Conservation (phyloP, 352 stramenopile genomes). For the Globisporangium rhizosaccharum region DNA sequence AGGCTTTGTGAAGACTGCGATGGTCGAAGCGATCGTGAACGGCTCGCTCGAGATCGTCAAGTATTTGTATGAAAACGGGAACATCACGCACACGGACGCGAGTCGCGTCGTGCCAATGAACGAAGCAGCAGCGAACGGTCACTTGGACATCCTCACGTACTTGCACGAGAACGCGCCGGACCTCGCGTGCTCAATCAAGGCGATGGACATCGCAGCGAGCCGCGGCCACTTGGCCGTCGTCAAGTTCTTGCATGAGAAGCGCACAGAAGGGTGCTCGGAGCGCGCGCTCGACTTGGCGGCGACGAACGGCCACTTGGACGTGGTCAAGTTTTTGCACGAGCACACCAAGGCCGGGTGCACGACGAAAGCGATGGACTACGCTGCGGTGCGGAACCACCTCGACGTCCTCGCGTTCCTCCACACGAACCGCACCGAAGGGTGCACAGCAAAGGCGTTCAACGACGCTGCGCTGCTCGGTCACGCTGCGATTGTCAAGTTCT, state of each 20-base stretch:
- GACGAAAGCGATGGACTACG: conserved; percentile 53
- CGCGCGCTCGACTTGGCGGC: conserved; percentile 29
- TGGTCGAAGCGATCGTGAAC: conserved; percentile 36
- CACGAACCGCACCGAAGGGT: conserved; percentile 45
- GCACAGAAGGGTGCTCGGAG: conserved; percentile 24
- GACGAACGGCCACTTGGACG: conserved; percentile 18
- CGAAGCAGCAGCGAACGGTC: conserved; percentile 27
- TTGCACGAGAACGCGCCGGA: conserved; percentile 23
- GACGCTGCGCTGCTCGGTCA: conserved; percentile 38
- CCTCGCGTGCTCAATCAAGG: conserved; percentile 20
- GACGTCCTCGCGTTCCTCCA: conserved; percentile 48
- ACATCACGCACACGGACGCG: conserved; percentile 33
- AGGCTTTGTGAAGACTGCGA: conserved; percentile 52
- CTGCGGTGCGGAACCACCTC: conserved; percentile 30
- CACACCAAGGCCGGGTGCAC: conserved; percentile 35
- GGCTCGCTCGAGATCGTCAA: conserved; percentile 45
- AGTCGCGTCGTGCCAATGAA: conserved; percentile 46
- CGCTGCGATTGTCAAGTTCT: conserved; percentile 33
- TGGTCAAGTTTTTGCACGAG: conserved; percentile 29
- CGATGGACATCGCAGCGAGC: conserved; percentile 26
- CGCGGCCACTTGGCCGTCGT: conserved; percentile 25
- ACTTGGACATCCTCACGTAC: conserved; percentile 29
- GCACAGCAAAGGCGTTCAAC: conserved; percentile 40
- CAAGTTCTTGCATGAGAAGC: conserved; percentile 30
- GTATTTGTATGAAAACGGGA: conserved; percentile 36